Evolutionary conservation across 176 grass and related monocot species (phyloP).

Genomic region (Guadua angustifolia): DNA sequence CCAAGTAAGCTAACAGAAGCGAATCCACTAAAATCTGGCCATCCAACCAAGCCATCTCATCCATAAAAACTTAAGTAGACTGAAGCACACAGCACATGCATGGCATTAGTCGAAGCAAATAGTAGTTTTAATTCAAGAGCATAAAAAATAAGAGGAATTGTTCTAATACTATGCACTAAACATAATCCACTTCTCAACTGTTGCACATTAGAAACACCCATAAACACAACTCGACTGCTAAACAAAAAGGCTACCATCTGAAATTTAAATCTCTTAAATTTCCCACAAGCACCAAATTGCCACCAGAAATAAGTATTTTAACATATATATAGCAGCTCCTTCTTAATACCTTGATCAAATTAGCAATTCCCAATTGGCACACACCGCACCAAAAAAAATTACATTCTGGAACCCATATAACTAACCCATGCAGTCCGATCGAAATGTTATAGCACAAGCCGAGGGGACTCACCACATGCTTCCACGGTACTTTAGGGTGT

Average conservation of each 20-base stretch:
- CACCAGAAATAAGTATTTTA: background rate
- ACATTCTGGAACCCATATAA: background rate
- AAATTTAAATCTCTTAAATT: background rate
- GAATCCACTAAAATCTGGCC: background rate
- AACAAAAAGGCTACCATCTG: background rate
- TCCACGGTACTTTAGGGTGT: constrained; percentile 92
- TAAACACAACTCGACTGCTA: background rate
- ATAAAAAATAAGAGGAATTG: background rate
- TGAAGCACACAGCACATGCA: background rate
- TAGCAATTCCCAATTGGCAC: background rate
- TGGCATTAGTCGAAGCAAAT: background rate
- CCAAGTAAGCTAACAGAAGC: background rate
- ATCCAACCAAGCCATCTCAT: background rate
- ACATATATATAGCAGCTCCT: background rate
- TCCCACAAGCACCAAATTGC: background rate
- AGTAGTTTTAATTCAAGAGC: background rate
- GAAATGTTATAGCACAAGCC: background rate
- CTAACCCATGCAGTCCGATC: background rate
- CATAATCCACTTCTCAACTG: background rate
- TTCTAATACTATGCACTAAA: constrained; percentile 1
- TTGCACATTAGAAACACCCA: background rate
- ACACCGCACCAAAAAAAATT: background rate
- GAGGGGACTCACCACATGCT: constrained; percentile 81
- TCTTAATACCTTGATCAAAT: background rate
- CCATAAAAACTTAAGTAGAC: background rate